Evolutionary conservation across 495 filamentous ascomycete genomes (phyloP).

Genomic region (Diplogelasinospora grovesii): DNA sequence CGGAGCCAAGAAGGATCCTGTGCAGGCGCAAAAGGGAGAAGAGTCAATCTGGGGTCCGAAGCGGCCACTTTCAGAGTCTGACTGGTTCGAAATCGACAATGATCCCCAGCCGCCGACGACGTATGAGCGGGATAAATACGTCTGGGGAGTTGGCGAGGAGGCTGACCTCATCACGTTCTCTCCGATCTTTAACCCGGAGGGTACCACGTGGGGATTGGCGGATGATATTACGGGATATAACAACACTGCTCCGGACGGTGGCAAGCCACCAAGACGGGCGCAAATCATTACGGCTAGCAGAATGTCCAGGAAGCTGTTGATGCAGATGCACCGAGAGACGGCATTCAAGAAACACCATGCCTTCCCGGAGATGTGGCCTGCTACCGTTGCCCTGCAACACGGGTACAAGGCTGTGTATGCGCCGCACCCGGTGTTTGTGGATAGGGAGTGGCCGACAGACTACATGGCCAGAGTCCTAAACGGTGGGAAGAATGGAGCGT

Average conservation of each 20-base stretch:
- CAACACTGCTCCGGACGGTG: constrained; percentile 38
- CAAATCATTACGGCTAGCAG: constrained; percentile 83
- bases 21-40: constrained; percentile 40
- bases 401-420: constrained; percentile 92
- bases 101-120: constrained; percentile 64
- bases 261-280: constrained; percentile 70
- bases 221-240: constrained; percentile 91
- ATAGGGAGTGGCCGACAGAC: constrained; percentile 77
- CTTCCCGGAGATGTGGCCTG: constrained; percentile 96
- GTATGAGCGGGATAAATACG: constrained; percentile 71
- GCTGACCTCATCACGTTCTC: constrained; percentile 92
- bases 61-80: constrained; percentile 52
- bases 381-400: constrained; percentile 79
- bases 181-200: constrained; percentile 85
- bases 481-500: constrained; percentile 72
- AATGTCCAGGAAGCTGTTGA: constrained; percentile 72
- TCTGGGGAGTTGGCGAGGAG: constrained; percentile 87
- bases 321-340: constrained; percentile 86
- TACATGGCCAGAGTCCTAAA: constrained; percentile 82
- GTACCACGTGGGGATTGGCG: constrained; percentile 79
- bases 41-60: constrained; percentile 82
- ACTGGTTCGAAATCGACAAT: constrained; percentile 61
- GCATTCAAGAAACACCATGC: constrained; percentile 73
- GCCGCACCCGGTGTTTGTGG: constrained; percentile 86
- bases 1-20: constrained; percentile 25